Base-by-base conservation (phyloP, 768 basidiomycete species). In the Porphyrellus cyaneotinctus region DNA sequence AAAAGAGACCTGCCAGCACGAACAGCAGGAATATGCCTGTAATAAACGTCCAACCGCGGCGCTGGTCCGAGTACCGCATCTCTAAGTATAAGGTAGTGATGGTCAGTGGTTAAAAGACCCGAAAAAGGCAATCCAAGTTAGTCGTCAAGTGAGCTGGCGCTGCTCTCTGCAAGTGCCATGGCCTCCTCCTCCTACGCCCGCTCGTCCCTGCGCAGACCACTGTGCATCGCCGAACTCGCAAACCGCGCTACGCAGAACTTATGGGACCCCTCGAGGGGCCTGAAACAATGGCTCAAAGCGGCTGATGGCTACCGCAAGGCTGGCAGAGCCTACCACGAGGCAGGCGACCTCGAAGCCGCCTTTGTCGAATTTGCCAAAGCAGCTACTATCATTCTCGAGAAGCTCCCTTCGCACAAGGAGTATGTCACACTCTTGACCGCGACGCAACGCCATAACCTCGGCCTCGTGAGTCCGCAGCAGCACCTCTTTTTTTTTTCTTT, bases 301-400 rank as follows among this genome's bases (percentile, higher is more conserved):
- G 87, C 86, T 10, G 85, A 88, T 71, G 75, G 72, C 56, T 78
- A 81, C 51, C 76, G 85, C 47, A 78, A 76, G 60, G 75, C 76
- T 18, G 86, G 78, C 26, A 80, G 77, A 56, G 70, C 70, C 22
- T 71, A 70, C 58, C 68, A 70, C 2, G 73, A 76, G 32, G 70
- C 72, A 18, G 77, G 78, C 2, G 83, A 91, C 64, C 71, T 83
- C 43, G 86, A 91, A 64, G 72, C 68, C n/a, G 86, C 84, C 1
- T 91, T 90, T 66, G 74, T 91, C 17, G 76, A 82, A 55, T 81
- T 79, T 45, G 88, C 88, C 3, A 81, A 76, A 54, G 86, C 88
- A 10, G 88, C 88, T 0, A 88, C 86, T 1, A 72, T 91, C 52
- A 86, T 90, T 6, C 78, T 89, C 12, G 88, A 92, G 72, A 84